These are phyloP conservation scores for Chaetoceros muelleri DNA, from an alignment of 108 stramenopile genomes.

Conservation along the genomic window DNA sequence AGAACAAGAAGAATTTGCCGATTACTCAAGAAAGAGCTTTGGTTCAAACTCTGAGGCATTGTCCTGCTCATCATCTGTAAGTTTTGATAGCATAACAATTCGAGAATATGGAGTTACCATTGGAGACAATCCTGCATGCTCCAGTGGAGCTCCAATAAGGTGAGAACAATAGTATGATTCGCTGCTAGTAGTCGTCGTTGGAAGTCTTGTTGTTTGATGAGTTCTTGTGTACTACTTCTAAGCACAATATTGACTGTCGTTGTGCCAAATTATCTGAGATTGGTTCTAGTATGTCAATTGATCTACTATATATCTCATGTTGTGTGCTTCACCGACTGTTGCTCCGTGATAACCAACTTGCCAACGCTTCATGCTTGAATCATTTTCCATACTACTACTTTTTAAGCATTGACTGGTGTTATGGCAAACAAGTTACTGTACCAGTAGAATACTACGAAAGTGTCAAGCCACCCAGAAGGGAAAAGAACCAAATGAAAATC, in stretches of 20 bases:
- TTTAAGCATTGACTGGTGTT: neutral
- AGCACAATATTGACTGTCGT: neutral
- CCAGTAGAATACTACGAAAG: neutral
- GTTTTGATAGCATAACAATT: neutral
- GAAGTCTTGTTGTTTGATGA: too few relatives aligned
- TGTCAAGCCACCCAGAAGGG: neutral
- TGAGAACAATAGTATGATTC: too few relatives aligned
- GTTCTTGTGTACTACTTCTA: neutral
- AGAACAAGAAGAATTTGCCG: too few relatives aligned
- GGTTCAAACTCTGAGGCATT: too few relatives aligned
- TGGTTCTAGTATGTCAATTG: too few relatives aligned
- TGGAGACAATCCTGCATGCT: slow-evolving; percentile 17
- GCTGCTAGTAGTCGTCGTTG: too few relatives aligned
- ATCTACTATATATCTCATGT: too few relatives aligned
- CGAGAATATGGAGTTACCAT: slow-evolving; percentile 5
- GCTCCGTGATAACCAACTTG: too few relatives aligned
- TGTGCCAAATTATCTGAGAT: neutral
- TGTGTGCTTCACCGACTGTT: too few relatives aligned
- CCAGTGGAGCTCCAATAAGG: slow-evolving; percentile 15
- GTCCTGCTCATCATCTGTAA: neutral
- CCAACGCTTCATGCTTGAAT: too few relatives aligned
- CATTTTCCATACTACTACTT: neutral
- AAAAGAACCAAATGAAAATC: neutral
- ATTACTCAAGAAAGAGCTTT: too few relatives aligned
- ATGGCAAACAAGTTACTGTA: neutral